These are phyloP conservation scores for Blumeriella jaapii DNA, from an alignment of 2,329 filamentous ascomycete genomes.

Conservation along the genomic window DNA sequence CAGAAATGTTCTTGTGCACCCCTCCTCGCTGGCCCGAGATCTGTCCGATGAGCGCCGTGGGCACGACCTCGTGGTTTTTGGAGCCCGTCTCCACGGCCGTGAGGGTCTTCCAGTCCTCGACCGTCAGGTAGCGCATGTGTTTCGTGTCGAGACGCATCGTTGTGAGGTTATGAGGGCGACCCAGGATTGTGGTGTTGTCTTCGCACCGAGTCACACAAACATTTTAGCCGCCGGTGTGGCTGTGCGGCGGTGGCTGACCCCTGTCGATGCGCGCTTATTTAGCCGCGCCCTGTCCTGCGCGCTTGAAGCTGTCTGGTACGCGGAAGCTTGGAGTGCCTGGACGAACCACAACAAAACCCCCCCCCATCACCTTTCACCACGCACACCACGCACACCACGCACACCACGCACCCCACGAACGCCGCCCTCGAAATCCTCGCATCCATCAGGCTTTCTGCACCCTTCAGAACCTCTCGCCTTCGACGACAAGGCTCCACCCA, in stretches of 20 bases:
- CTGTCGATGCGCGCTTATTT: constrained; percentile 16
- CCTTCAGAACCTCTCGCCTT: not conserved
- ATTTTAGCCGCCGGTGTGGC: not conserved
- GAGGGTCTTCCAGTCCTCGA: constrained; percentile 92
- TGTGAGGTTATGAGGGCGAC: constrained; percentile 7
- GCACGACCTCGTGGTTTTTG: constrained; percentile 94
- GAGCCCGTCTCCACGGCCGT: constrained; percentile 87
- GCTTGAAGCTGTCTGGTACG: constrained; percentile 20
- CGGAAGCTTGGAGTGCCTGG: constrained; percentile 25
- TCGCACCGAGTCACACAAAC: too few relatives aligned
- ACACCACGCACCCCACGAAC: constrained; percentile 26
- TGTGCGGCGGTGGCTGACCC: constrained; percentile 5
- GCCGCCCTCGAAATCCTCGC: constrained; percentile 3
- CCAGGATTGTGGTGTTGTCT: too few relatives aligned
- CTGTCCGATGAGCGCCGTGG: constrained; percentile 76
- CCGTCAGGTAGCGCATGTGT: constrained; percentile 79
- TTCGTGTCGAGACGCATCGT: constrained; percentile 91
- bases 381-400: constrained; percentile 23
- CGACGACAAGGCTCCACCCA: constrained; percentile 4
- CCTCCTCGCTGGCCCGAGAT: constrained; percentile 73
- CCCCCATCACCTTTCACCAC: constrained; percentile 17
- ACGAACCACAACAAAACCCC: constrained; percentile 13
- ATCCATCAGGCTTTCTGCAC: constrained; percentile 2
- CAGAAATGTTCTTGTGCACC: constrained; percentile 79
- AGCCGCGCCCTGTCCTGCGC: constrained; percentile 11